These are phyloP conservation scores for Pseudevernia furfuracea DNA, from an alignment of 495 filamentous ascomycete species.

Conservation along the genomic window DNA sequence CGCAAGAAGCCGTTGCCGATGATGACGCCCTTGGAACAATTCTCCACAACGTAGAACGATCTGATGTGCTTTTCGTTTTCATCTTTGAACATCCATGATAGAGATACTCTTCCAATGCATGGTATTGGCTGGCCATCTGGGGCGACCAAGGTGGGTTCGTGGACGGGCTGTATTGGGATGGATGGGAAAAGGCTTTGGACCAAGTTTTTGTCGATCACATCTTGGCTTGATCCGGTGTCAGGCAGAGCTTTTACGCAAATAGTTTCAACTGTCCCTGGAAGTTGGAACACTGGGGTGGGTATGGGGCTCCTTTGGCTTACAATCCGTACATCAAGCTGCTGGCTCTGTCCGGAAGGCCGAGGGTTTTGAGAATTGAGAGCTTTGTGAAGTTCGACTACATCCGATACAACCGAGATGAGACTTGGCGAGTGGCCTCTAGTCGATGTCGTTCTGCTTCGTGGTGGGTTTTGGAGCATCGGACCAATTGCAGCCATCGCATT, in stretches of 20 bases:
- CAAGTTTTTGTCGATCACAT: constrained; percentile 9
- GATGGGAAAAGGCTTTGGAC: constrained; percentile 3
- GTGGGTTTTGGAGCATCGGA: background rate
- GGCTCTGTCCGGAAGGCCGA: background rate
- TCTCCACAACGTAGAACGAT: constrained; percentile 10
- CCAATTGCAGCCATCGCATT: background rate
- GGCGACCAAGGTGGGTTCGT: background rate
- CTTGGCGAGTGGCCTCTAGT: background rate
- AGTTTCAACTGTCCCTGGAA: constrained; percentile 6
- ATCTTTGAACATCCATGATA: constrained; percentile 7
- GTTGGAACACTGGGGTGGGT: constrained; percentile 3
- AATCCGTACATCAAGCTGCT: background rate
- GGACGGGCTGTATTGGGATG: background rate
- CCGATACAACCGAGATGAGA: constrained; percentile 1
- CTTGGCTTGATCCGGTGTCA: constrained; percentile 11
- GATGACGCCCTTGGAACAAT: constrained; percentile 12
- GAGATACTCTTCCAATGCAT: constrained; percentile 2
- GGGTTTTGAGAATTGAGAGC: background rate
- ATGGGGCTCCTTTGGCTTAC: background rate
- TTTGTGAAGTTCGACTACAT: background rate
- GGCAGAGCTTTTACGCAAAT: constrained; percentile 5
- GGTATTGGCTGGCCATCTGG: constrained; percentile 10
- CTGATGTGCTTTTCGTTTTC: background rate
- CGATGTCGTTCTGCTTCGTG: background rate
- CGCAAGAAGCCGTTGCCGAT: constrained; percentile 14